A percentile compares a stretch with the other conserved stretches of the same genome.
These are phyloP conservation scores for Aspergillus brasiliensis DNA, from an alignment of 2,329 filamentous ascomycete species.

Conservation along the genomic window DNA sequence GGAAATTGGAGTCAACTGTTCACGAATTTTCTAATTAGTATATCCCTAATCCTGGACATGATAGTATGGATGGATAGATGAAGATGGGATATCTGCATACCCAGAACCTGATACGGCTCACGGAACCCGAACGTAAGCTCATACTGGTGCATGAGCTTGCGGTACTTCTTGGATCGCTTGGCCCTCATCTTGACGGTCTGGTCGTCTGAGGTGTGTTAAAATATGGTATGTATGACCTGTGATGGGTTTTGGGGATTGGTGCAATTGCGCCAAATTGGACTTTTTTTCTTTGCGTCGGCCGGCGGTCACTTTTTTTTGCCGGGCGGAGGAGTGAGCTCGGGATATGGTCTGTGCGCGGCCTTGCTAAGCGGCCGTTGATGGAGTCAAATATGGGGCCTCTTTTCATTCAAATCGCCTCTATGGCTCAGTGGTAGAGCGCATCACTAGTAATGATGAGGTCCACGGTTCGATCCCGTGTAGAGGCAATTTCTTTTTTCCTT, in stretches of 20 bases:
- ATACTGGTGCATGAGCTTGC: slow-evolving; percentile 94
- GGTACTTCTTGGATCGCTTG: slow-evolving; percentile 72
- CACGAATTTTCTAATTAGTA: slow-evolving; percentile 17
- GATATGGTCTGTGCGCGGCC: slow-evolving; percentile 30
- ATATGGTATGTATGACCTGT: neutral
- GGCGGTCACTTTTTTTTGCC: slow-evolving; percentile 32
- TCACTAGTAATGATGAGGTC: neutral
- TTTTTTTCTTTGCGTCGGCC: slow-evolving; percentile 28
- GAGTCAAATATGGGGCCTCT: neutral
- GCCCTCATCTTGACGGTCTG: slow-evolving; percentile 61
- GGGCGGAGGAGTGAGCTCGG: slow-evolving; percentile 32
- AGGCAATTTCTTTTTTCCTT: neutral
- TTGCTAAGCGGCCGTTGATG: neutral
- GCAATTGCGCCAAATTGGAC: slow-evolving; percentile 29
- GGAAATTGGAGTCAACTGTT: slow-evolving; percentile 80
- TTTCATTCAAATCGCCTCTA: neutral
- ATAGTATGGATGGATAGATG: neutral
- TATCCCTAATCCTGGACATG: neutral
- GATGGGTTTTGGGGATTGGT: slow-evolving; percentile 6
- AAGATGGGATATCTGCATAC: slow-evolving; percentile 45
- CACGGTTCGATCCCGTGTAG: neutral
- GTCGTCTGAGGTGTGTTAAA: slow-evolving; percentile 9
- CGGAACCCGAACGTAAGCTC: slow-evolving; percentile 85
- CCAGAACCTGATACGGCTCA: slow-evolving; percentile 87
- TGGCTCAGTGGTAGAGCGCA: neutral